phyloP scores from a whole-genome alignment of 345 rosid genomes.

The Boechera divaricarpa region DNA sequence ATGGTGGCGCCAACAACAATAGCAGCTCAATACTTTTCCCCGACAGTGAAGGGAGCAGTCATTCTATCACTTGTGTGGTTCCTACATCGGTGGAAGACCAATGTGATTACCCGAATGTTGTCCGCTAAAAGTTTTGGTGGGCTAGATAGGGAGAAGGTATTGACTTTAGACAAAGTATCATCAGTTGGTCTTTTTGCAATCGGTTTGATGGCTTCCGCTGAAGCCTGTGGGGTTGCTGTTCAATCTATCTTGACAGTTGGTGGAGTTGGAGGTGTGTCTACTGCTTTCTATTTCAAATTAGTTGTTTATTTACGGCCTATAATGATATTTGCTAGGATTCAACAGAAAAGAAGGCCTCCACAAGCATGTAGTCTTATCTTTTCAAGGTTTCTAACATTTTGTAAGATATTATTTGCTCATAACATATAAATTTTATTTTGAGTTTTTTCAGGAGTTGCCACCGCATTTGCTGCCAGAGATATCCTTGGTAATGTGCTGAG shows the following conservation, averaged over 20 bases:
- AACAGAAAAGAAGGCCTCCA: neutral
- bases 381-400: neutral
- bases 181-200: slow-evolving; percentile 82
- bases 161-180: slow-evolving; percentile 77
- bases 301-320: slow-evolving; percentile 17
- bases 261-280: slow-evolving; percentile 85
- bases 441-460: slow-evolving; percentile 76
- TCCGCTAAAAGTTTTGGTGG: slow-evolving; percentile 51
- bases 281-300: slow-evolving; percentile 6
- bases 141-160: slow-evolving; percentile 65
- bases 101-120: slow-evolving; percentile 63
- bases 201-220: slow-evolving; percentile 88
- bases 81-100: slow-evolving; percentile 85
- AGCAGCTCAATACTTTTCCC: slow-evolving; percentile 71
- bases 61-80: slow-evolving; percentile 87
- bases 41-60: slow-evolving; percentile 75
- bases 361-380: neutral
- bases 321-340: slow-evolving; percentile 16
- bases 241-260: slow-evolving; percentile 93
- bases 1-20: slow-evolving; percentile 88
- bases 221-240: slow-evolving; percentile 97
- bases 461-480: slow-evolving; percentile 95
- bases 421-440: slow-evolving; percentile 5
- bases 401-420: neutral
- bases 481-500: slow-evolving; percentile 92